These are phyloP conservation scores for Gracilariopsis chorda DNA, from an alignment of 23 red algal species.

Conservation along the genomic window DNA sequence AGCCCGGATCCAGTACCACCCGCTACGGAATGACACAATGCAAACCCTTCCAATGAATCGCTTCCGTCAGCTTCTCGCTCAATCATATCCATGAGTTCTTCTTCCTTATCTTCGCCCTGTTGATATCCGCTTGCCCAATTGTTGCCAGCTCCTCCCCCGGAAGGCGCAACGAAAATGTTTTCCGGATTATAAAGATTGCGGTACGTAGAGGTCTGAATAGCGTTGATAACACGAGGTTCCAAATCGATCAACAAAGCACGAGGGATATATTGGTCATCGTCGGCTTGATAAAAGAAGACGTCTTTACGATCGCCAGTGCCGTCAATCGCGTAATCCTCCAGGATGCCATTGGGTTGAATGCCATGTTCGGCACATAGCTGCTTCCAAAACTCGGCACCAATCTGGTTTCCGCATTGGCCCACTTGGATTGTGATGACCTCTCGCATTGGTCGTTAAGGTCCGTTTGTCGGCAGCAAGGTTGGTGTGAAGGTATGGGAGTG, in stretches of 20 bases:
- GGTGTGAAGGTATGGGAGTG: too few species aligned
- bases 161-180: conserved; percentile 87
- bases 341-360: conserved; percentile 83
- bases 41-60: conserved; percentile 93
- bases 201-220: conserved; percentile 60
- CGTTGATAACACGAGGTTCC: conserved; percentile 93
- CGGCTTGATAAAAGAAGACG: conserved; percentile 99
- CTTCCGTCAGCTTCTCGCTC: conserved; percentile 95
- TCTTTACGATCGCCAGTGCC: conserved; percentile 92
- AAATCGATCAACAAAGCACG: conserved; percentile 96
- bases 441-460: too few species aligned
- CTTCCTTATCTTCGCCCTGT: conserved; percentile 89
- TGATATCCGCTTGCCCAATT: conserved; percentile 97
- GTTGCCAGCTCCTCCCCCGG: conserved; percentile 94
- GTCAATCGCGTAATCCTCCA: conserved; percentile 73
- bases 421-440: conserved; percentile 98
- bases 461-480: too few species aligned
- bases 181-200: conserved; percentile 95
- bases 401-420: conserved; percentile 98
- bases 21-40: conserved; percentile 89
- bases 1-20: conserved; percentile 97
- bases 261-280: conserved; percentile 94
- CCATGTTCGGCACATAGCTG: conserved; percentile 97
- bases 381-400: conserved; percentile 99
- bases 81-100: conserved; percentile 99